A percentile compares a stretch with the other conserved stretches of the same genome.
These are phyloP conservation scores for Magnolia officinalis DNA, from an alignment of 164 flowering plant genomes.

Conservation along the genomic window DNA sequence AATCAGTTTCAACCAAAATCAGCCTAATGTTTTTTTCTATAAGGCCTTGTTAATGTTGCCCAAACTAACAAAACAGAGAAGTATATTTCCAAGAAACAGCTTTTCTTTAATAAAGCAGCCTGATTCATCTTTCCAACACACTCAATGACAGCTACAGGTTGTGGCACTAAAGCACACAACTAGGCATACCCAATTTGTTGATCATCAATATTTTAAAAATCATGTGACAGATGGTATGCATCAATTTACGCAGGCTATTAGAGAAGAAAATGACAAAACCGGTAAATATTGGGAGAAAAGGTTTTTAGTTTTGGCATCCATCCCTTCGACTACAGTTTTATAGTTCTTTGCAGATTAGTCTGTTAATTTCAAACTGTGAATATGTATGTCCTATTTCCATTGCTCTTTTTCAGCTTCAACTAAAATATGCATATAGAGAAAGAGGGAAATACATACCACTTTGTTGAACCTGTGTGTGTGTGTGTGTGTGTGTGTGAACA, in stretches of 20 bases:
- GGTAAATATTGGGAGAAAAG: too few relatives aligned
- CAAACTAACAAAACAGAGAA: not conserved
- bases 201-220: not conserved
- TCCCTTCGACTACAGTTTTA: too few relatives aligned
- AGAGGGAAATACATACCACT: too few relatives aligned
- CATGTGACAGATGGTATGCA: too few relatives aligned
- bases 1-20: constrained; percentile 14
- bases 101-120: not conserved
- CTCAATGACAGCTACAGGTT: not conserved
- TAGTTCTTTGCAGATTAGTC: too few relatives aligned
- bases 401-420: too few relatives aligned
- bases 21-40: not conserved
- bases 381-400: too few relatives aligned
- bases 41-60: not conserved
- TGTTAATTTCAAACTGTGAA: too few relatives aligned
- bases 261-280: not conserved
- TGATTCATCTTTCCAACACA: not conserved
- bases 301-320: too few relatives aligned
- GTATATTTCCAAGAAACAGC: not conserved
- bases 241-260: not conserved
- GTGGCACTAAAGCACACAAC: not conserved
- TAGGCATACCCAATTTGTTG: not conserved
- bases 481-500: too few relatives aligned
- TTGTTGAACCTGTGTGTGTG: too few relatives aligned
- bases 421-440: too few relatives aligned